phyloP scores from a whole-genome alignment of 139 green algal genomes.

The Coelastrella sp. region DNA sequence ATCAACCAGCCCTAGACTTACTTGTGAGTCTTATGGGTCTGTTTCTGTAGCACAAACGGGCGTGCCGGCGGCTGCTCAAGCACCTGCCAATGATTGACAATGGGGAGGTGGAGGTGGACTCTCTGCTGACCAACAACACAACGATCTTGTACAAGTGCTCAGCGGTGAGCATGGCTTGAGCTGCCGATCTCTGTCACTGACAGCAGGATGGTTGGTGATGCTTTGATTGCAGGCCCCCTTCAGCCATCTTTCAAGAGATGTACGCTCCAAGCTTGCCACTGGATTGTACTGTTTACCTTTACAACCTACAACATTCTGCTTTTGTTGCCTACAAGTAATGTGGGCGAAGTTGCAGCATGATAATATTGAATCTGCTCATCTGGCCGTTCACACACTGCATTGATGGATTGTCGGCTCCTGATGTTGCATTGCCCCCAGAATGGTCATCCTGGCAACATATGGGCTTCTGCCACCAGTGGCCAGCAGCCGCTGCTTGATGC shows the following conservation, averaged over 20 bases:
- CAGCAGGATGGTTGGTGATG: not conserved
- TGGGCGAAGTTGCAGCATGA: no score
- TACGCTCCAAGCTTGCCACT: not conserved
- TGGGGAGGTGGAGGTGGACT: slow-evolving; percentile 48
- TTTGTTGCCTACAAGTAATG: no score
- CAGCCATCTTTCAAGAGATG: no score
- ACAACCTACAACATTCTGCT: no score
- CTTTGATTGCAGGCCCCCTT: no score
- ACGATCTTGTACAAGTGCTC: slow-evolving; percentile 50
- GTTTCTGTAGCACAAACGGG: slow-evolving; percentile 46
- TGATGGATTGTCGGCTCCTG: no score
- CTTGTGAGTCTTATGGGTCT: not conserved
- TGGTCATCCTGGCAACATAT: slow-evolving; percentile 39
- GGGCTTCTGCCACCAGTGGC: slow-evolving; percentile 15
- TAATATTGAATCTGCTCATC: no score
- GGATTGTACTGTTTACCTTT: not conserved
- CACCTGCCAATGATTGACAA: slow-evolving; percentile 51
- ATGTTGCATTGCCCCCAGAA: not conserved
- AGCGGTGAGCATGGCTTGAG: not conserved
- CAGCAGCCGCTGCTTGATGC: slow-evolving; percentile 45
- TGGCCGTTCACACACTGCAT: no score
- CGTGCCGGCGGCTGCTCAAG: slow-evolving; percentile 48
- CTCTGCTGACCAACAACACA: slow-evolving; percentile 31
- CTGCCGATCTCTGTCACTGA: no score
- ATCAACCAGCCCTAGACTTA: no score